Evolutionary conservation across 2,329 filamentous ascomycete species (phyloP).

Genomic region (Fusarium liriodendri): DNA sequence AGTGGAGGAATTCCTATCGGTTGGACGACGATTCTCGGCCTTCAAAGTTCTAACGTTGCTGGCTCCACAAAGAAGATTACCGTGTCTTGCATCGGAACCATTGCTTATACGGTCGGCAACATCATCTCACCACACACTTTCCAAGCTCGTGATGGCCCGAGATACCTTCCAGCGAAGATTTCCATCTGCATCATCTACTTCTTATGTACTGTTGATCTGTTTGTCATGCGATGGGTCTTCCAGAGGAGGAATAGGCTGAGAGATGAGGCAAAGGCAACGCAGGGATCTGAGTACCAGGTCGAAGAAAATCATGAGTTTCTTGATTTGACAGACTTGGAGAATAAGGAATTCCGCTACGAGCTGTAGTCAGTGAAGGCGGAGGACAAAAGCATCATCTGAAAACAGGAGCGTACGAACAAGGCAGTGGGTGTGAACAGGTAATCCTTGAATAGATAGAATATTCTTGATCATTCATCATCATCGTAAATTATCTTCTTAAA

Average conservation of each 20-base stretch:
- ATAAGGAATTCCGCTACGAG: slow-evolving; percentile 29
- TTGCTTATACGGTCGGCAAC: slow-evolving; percentile 36
- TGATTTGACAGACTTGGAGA: slow-evolving; percentile 32
- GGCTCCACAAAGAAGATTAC: slow-evolving; percentile 38
- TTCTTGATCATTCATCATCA: too few species aligned
- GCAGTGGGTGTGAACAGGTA: too few species aligned
- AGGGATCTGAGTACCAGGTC: neutral
- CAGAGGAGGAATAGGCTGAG: slow-evolving; percentile 22
- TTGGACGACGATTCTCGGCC: slow-evolving; percentile 36
- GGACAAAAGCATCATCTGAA: too few species aligned
- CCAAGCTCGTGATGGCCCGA: slow-evolving; percentile 30
- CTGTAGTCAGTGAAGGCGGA: neutral
- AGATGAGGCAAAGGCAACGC: slow-evolving; percentile 11
- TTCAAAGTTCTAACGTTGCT: slow-evolving; percentile 35
- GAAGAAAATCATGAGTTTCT: slow-evolving; percentile 37
- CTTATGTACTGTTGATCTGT: slow-evolving; percentile 27
- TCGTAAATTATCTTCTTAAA: too few species aligned
- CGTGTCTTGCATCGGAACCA: slow-evolving; percentile 35
- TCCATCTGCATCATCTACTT: slow-evolving; percentile 39
- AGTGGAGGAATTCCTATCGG: slow-evolving; percentile 35
- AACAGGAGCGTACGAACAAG: too few species aligned
- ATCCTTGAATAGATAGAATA: too few species aligned
- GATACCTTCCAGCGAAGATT: slow-evolving; percentile 34
- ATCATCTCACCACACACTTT: slow-evolving; percentile 39
- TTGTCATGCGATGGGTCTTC: slow-evolving; percentile 34